These are phyloP conservation scores for Aspergillus asperescens DNA, from an alignment of 495 filamentous ascomycete species.

Conservation along the genomic window DNA sequence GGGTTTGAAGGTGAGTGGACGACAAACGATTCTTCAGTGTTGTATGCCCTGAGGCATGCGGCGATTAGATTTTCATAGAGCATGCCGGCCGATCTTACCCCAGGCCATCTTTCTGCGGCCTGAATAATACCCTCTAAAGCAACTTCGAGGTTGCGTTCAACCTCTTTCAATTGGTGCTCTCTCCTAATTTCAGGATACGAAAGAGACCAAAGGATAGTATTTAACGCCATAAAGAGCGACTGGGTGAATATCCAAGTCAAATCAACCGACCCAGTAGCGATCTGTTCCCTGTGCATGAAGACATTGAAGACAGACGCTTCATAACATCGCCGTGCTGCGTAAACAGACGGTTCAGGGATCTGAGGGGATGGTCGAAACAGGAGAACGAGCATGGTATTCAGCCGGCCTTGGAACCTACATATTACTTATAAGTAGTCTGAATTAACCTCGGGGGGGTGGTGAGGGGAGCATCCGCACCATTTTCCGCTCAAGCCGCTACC, in stretches of 20 bases:
- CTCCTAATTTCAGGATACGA: constrained; percentile 77
- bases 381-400: constrained; percentile 78
- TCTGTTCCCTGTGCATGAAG: constrained; percentile 67
- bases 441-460: not conserved
- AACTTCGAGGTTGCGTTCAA: constrained; percentile 62
- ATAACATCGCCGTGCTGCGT: constrained; percentile 72
- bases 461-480: constrained; percentile 42
- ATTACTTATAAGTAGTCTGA: not conserved
- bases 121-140: constrained; percentile 69
- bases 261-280: constrained; percentile 67
- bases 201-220: constrained; percentile 81
- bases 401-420: constrained; percentile 66
- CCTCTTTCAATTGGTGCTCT: constrained; percentile 60
- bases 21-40: constrained; percentile 60
- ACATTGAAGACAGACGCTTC: constrained; percentile 78
- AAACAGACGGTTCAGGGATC: constrained; percentile 70
- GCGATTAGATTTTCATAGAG: constrained; percentile 75
- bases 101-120: constrained; percentile 82
- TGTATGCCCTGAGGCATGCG: constrained; percentile 79
- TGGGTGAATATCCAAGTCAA: constrained; percentile 89
- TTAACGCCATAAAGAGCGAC: constrained; percentile 78
- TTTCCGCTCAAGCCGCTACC: constrained; percentile 60
- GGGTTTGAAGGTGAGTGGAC: constrained; percentile 59
- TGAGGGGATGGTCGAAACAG: constrained; percentile 86
- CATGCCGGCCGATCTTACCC: constrained; percentile 72